Conservation (phyloP, 2,329 filamentous ascomycete genomes). For the Talaromyces atroroseus region DNA sequence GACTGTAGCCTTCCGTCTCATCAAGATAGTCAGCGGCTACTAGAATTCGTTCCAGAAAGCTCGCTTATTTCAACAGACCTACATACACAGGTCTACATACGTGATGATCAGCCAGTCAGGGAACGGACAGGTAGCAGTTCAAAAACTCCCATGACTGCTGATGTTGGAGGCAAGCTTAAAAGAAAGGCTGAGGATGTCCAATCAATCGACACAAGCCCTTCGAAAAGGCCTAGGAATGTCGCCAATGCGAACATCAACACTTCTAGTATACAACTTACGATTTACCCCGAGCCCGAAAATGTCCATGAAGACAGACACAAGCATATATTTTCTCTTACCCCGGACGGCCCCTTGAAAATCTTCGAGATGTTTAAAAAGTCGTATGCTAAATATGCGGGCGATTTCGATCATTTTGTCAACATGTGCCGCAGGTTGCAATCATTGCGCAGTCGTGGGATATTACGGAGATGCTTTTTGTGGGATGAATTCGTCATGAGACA, state of each 20-base stretch:
- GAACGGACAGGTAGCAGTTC: background rate
- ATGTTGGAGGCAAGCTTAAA: background rate
- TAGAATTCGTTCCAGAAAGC: constrained; percentile 10
- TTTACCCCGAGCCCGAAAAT: background rate
- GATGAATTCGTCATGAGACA: constrained; percentile 44
- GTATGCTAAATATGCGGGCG: constrained; percentile 37
- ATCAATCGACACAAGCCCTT: constrained; percentile 1
- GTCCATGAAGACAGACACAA: constrained; percentile 18
- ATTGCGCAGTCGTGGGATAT: constrained; percentile 27
- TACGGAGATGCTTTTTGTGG: constrained; percentile 33
- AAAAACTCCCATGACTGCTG: background rate
- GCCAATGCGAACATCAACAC: background rate
- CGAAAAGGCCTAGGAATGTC: background rate
- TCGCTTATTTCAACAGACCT: constrained; percentile 2
- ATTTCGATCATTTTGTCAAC: constrained; percentile 33
- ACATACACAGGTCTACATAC: constrained; percentile 6
- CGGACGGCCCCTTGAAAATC: constrained; percentile 21
- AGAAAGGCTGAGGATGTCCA: constrained; percentile 1
- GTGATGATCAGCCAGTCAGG: background rate
- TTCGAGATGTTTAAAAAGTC: constrained; percentile 34
- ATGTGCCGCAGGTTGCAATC: constrained; percentile 33
- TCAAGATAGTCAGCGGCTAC: constrained; percentile 7
- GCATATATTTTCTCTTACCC: background rate
- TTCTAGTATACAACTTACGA: background rate
- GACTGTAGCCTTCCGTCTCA: constrained; percentile 9